Percentiles rank a stretch among this genome's conserved stretches.
Conservation (phyloP, 2,329 filamentous ascomycete genomes). For the Ceratocystis destructans region DNA sequence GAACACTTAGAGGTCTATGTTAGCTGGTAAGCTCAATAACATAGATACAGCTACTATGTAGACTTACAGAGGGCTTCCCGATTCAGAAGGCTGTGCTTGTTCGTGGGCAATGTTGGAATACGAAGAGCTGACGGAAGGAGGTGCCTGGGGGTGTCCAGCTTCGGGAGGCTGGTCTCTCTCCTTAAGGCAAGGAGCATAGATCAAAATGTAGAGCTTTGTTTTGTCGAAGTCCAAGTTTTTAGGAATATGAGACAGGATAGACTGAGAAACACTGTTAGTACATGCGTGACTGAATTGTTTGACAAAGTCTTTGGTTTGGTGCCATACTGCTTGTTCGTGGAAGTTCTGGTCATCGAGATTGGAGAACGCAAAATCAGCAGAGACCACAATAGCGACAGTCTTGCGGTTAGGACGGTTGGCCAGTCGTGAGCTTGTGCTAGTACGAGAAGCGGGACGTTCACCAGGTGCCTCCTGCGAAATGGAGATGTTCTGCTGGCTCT, state of each 20-base stretch:
- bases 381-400: constrained; percentile 79
- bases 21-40: constrained; percentile 1
- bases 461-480: neutral
- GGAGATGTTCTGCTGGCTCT: neutral
- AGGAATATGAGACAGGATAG: constrained; percentile 78
- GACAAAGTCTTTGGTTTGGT: neutral
- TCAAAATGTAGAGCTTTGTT: constrained; percentile 71
- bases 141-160: constrained; percentile 41
- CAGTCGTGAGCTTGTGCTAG: constrained; percentile 14
- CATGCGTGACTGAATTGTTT: neutral
- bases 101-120: constrained; percentile 74
- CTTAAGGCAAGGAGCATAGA: constrained; percentile 73
- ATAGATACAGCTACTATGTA: neutral
- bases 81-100: constrained; percentile 53
- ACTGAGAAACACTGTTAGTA: constrained; percentile 35
- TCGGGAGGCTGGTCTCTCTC: constrained; percentile 42
- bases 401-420: constrained; percentile 34
- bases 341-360: constrained; percentile 45
- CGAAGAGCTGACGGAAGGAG: constrained; percentile 57
- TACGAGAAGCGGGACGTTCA: constrained; percentile 14
- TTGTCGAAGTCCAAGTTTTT: constrained; percentile 58
- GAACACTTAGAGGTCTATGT: constrained; percentile 28
- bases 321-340: constrained; percentile 65
- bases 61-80: constrained; percentile 43
- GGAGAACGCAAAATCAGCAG: constrained; percentile 53